These are phyloP conservation scores for Paraleonurus japonicus DNA, from an alignment of 257 asterid genomes.

Conservation along the genomic window DNA sequence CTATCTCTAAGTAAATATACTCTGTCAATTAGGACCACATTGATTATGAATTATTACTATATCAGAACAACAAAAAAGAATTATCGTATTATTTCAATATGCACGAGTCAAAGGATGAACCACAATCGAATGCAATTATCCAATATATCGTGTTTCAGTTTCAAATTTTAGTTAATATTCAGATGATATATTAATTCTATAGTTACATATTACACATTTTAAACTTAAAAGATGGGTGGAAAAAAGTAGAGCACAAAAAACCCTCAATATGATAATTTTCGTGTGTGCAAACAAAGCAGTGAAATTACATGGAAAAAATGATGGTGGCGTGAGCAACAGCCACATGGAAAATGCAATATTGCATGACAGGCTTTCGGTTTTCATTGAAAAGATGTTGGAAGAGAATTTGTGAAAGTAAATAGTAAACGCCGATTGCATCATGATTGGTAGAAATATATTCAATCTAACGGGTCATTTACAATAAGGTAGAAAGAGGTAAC, in stretches of 20 bases:
- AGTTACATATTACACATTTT: no score
- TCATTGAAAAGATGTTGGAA: background rate
- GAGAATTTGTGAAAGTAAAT: background rate
- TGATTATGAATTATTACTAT: background rate
- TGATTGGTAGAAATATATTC: conserved; percentile 6
- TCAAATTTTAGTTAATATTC: no score
- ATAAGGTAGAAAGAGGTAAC: no score
- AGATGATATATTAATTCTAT: no score
- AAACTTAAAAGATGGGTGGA: background rate
- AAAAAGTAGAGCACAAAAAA: background rate
- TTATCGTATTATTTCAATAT: no score
- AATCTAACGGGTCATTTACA: no score
- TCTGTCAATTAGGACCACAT: background rate
- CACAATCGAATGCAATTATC: no score
- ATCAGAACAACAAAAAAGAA: background rate
- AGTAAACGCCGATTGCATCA: background rate
- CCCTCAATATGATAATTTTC: background rate
- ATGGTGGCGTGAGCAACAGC: conserved; percentile 33
- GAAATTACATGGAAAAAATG: conserved; percentile 21
- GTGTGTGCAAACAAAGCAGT: conserved; percentile 14
- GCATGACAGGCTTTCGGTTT: conserved; percentile 21
- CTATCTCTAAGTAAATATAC: background rate
- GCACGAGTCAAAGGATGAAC: no score
- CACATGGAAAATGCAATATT: conserved; percentile 19
- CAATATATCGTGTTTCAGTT: no score